Base-by-base conservation (phyloP, 441 rosid genomes). In the Cnidoscolus chayamansa region DNA sequence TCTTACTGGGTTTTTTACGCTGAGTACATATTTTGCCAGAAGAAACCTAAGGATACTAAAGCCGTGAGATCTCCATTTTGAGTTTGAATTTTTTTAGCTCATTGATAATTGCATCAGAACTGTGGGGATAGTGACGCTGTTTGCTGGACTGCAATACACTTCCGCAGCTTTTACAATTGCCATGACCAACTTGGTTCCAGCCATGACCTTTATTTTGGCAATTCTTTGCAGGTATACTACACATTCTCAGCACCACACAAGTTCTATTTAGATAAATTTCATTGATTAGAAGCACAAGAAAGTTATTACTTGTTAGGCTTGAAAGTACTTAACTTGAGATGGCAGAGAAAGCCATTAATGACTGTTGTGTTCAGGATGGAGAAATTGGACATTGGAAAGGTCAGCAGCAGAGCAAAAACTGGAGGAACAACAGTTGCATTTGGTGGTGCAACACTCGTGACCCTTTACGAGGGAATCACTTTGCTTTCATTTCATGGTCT, bases 141-240 rank as follows among this genome's bases (percentile, higher is more conserved):
- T 20, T 58, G 62, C 62, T 25, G 63, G 37, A 35, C 37, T 35
- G 37, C 37, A 35, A 35, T 35, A 35, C 37, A 35, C 37, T 35
- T 35, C 37, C 2, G 2, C 37, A 35, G 37, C 43, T 59, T 59
- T 59, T 59, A 32, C 63, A 15, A 11, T 20, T 2, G 48, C 48
- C 65, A 61, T 61, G 65, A n/a, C 15, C 20, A 61, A 61, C 17
- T 61, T 61, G 19, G 17, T 61, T 61, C 48, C 65, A 58, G 20
- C 62, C 4, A 30, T 58, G 13, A 58, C 62, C 40, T 58, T 58
- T 25, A 20, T 58, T 58, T 10, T 58, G 7, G 62, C 62, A 58
- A 58, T 58, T 25, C 11, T 59, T 13, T 59, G 10, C 63, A 59
- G 63, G 63, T 59, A 30, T 11, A 58, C 13, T 20, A 25, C 1